Percentiles rank a stretch among this genome's conserved stretches.
These are phyloP conservation scores for Yamadazyma buinensis DNA, from an alignment of 1,139 yeast species.

Conservation along the genomic window DNA sequence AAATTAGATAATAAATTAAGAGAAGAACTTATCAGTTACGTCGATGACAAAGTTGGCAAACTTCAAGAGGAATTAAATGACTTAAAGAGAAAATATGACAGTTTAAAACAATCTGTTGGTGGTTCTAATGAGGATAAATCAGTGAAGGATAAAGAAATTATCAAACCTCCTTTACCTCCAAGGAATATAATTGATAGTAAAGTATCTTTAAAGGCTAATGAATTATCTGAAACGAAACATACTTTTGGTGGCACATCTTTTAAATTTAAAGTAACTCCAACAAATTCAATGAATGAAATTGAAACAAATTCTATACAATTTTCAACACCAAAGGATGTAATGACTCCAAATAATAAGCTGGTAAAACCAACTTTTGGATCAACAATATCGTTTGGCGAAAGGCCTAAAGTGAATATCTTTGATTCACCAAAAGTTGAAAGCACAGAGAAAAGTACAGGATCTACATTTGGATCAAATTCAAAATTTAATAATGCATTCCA, in stretches of 20 bases:
- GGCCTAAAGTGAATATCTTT: conserved; percentile 34
- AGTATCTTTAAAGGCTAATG: not conserved
- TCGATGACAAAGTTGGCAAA: not conserved
- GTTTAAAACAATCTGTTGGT: not conserved
- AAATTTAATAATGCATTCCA: conserved; percentile 58
- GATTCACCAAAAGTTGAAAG: conserved; percentile 14
- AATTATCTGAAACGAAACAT: conserved; percentile 8
- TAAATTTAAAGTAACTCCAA: conserved; percentile 20
- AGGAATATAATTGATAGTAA: conserved; percentile 3
- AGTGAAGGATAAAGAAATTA: too few relatives aligned
- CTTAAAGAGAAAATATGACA: not conserved
- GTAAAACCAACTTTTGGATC: conserved; percentile 38
- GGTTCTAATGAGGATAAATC: too few relatives aligned
- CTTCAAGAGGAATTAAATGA: conserved; percentile 1
- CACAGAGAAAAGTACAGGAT: not conserved
- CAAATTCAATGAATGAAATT: conserved; percentile 10
- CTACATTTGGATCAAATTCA: conserved; percentile 56
- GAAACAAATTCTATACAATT: conserved; percentile 1
- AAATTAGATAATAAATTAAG: conserved; percentile 8
- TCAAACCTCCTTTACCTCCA: conserved; percentile 6
- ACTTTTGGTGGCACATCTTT: conserved; percentile 34
- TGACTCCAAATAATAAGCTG: conserved; percentile 7
- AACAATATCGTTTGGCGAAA: conserved; percentile 43
- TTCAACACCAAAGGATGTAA: not conserved
- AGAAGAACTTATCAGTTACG: not conserved